A percentile compares a stretch with the other conserved stretches of the same genome.
Conservation (phyloP, 2,329 filamentous ascomycete species). For the Simplicillium aogashimaense region DNA sequence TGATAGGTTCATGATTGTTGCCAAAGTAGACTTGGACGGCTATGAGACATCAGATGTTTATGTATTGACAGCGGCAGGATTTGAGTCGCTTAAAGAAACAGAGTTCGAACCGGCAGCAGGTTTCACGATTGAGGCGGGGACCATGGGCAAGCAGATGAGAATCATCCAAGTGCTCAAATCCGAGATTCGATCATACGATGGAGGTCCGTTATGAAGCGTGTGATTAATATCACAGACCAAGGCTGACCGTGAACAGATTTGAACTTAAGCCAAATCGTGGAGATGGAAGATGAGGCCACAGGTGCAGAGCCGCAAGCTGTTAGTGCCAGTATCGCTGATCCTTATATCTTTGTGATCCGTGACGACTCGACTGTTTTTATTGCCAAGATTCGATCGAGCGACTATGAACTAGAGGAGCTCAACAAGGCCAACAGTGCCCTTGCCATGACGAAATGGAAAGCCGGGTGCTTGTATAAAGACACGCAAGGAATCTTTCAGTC, state of each 20-base stretch:
- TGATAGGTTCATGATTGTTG: conserved; percentile 75
- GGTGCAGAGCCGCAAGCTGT: conserved; percentile 70
- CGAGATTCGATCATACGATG: conserved; percentile 85
- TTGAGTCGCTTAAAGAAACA: conserved; percentile 68
- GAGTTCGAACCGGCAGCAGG: conserved; percentile 91
- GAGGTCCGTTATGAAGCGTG: conserved; percentile 46
- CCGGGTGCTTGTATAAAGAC: conserved; percentile 76
- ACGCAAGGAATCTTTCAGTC: conserved; percentile 43
- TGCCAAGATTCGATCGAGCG: conserved; percentile 58
- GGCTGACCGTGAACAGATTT: conserved; percentile 48
- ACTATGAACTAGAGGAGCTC: conserved; percentile 77
- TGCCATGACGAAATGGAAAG: conserved; percentile 61
- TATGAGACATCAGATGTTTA: conserved; percentile 74
- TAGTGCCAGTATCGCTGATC: conserved; percentile 76
- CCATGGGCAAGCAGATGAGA: conserved; percentile 68
- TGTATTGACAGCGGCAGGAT: conserved; percentile 59
- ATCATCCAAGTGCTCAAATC: conserved; percentile 82
- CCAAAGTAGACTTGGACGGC: conserved; percentile 57
- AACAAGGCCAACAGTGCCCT: conserved; percentile 50
- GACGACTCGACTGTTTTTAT: conserved; percentile 77
- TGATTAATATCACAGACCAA: not conserved
- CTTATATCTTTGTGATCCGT: conserved; percentile 72
- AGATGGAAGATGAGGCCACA: conserved; percentile 84
- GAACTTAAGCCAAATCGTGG: conserved; percentile 80
- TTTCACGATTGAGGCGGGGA: conserved; percentile 75